phyloP scores from a whole-genome alignment of 148 eudicot species.

The Heliosperma pusillum region DNA sequence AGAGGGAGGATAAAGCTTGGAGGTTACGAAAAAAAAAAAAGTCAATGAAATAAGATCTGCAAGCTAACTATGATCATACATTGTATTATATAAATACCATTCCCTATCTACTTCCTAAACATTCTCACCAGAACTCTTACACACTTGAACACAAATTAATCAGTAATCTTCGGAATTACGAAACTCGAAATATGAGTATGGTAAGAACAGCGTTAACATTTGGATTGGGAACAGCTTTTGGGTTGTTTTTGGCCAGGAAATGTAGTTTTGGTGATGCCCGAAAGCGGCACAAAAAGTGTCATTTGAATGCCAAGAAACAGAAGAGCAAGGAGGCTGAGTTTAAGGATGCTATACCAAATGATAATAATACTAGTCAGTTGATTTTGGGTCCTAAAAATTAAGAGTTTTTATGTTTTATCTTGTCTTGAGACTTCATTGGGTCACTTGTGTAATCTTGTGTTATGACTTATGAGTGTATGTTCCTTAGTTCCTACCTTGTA shows the following conservation, averaged over 20 bases:
- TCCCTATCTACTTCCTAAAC: not conserved
- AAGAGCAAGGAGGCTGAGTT: not conserved
- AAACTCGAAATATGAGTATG: conserved; percentile 16
- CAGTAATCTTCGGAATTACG: not conserved
- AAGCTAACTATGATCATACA: not conserved
- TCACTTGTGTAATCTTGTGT: no score
- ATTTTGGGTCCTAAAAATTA: no score
- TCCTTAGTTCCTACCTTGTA: no score
- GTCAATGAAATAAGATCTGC: not conserved
- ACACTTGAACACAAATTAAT: no score
- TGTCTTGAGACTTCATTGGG: no score
- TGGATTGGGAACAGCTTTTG: conserved; percentile 24
- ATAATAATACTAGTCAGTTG: no score
- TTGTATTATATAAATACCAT: not conserved
- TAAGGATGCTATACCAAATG: not conserved
- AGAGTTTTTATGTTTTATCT: no score
- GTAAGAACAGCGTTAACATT: conserved; percentile 18
- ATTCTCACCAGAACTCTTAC: not conserved
- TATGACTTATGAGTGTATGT: no score
- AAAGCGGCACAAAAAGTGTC: not conserved
- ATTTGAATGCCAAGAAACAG: not conserved
- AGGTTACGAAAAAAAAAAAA: no score
- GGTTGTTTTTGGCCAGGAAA: conserved; percentile 25
- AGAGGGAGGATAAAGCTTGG: not conserved
- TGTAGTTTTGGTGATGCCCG: conserved; percentile 6